These are phyloP conservation scores for Nicotiana noctiflora DNA, from an alignment of 257 asterid genomes.

Conservation along the genomic window DNA sequence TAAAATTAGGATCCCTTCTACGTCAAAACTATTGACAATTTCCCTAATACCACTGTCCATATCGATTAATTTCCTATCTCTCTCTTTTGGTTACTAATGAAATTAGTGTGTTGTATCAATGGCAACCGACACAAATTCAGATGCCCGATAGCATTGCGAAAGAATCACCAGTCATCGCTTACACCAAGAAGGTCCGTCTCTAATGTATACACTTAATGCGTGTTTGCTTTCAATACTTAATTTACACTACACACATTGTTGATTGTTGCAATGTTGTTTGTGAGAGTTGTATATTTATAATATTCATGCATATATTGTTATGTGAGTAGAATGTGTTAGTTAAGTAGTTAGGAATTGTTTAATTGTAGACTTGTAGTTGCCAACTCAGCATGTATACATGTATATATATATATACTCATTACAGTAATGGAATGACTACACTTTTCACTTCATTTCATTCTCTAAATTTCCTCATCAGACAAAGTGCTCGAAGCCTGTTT, in stretches of 20 bases:
- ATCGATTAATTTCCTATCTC: neutral
- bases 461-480: no score
- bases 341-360: no score
- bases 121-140: no score
- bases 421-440: no score
- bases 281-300: no score
- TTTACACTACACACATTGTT: slow-evolving; percentile 2
- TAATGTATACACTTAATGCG: neutral
- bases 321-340: no score
- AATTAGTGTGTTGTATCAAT: slow-evolving; percentile 14
- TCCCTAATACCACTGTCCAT: neutral
- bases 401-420: no score
- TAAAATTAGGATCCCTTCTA: neutral
- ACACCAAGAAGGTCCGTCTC: slow-evolving; percentile 65
- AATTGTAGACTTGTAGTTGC: no score
- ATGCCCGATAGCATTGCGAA: slow-evolving; percentile 79
- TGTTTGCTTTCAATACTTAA: neutral
- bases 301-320: no score
- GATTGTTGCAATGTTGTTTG: neutral
- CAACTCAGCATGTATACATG: no score
- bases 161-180: slow-evolving; percentile 75
- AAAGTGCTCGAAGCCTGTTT: no score
- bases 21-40: neutral
- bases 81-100: neutral
- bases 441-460: no score